A percentile compares a stretch with the other conserved stretches of the same genome.
These are phyloP conservation scores for Narthecium ossifragum DNA, from an alignment of 106 monocot genomes.

Conservation along the genomic window DNA sequence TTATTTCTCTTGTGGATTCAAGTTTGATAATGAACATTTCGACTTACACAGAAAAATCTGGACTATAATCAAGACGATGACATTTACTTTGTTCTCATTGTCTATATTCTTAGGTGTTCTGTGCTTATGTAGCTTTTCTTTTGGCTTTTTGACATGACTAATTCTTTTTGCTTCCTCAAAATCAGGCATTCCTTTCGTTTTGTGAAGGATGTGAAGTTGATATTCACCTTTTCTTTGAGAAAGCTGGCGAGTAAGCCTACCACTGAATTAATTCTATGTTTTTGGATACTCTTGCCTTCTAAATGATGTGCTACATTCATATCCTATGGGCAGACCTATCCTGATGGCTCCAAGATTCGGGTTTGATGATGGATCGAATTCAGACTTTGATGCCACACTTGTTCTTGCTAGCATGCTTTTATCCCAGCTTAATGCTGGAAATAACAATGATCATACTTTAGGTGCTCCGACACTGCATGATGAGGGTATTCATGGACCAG, in stretches of 20 bases:
- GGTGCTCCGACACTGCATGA: conserved; percentile 16
- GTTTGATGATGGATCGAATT: conserved; percentile 58
- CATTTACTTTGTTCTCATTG: too few relatives aligned
- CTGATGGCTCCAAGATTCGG: conserved; percentile 81
- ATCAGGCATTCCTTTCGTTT: conserved; percentile 84
- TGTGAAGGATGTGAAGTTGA: conserved; percentile 99
- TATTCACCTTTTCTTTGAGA: conserved; percentile 85
- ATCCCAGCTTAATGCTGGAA: conserved; percentile 64
- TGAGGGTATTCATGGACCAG: conserved; percentile 8
- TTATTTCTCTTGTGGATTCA: too few relatives aligned
- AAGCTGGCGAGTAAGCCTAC: conserved; percentile 86
- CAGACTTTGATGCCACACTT: conserved; percentile 77
- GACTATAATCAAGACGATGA: too few relatives aligned
- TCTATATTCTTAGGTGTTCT: too few relatives aligned
- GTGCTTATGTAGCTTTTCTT: too few relatives aligned
- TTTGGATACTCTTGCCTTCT: too few relatives aligned
- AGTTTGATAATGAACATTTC: too few relatives aligned
- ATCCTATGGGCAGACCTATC: conserved; percentile 57
- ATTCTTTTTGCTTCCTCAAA: conserved; percentile 5
- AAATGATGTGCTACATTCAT: not conserved
- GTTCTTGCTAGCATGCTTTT: conserved; percentile 89
- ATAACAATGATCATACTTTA: conserved; percentile 15
- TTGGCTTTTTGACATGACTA: too few relatives aligned
- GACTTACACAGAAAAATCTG: too few relatives aligned
- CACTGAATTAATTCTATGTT: not conserved